Base-by-base conservation (phyloP, 164 flowering plant species). In the Macadamia integrifolia region DNA sequence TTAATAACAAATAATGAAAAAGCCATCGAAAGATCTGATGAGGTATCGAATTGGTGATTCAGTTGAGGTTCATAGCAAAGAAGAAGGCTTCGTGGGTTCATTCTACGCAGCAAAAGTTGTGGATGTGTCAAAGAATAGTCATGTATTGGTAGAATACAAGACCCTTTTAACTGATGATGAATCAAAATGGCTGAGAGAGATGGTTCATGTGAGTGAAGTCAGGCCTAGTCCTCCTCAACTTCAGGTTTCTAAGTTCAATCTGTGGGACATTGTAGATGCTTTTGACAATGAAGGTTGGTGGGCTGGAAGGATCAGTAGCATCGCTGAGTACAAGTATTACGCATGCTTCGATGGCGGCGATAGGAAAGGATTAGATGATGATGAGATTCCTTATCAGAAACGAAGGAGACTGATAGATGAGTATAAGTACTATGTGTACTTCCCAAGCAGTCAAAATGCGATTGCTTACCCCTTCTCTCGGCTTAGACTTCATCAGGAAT, bases 401-500 rank as follows among this genome's bases (percentile, higher is more conserved):
- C 40, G 40, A 5, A 35, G 40, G 40, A 35, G 40, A 35, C 40
- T 35, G 40, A 17, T n/a, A 57, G n/a, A n/a, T 8, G 6, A 57
- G 60, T 57, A 28, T 1, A 28, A 28, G 9, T 57, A 57, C 10
- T 57, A 57, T 15, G 60, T 57, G 6, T 46, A 46, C 13, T 46
- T 46, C 50, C 12, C 9, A 46, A 8, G 50, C 9, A 46, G 50
- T 46, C 18, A 46, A 14, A 46, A 61, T 3, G 64, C 15, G 46
- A 35, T 61, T 61, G 23, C 10, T 5, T 61, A 32, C 23, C 46
- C 64, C n/a, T 61, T 13, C n/a, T 61, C 44, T 40, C 64, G 18
- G 11, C 23, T 61, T 6, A 61, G 64, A 44, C 31, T 61, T 61
- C 64, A 61, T 61, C 64, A 61, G 11, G 64, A 61, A 1, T 61